Evolutionary conservation across 352 stramenopile species (phyloP), one percentile per base, ranked within the genome.

Genomic region (Thalassiosira allenii): DNA sequence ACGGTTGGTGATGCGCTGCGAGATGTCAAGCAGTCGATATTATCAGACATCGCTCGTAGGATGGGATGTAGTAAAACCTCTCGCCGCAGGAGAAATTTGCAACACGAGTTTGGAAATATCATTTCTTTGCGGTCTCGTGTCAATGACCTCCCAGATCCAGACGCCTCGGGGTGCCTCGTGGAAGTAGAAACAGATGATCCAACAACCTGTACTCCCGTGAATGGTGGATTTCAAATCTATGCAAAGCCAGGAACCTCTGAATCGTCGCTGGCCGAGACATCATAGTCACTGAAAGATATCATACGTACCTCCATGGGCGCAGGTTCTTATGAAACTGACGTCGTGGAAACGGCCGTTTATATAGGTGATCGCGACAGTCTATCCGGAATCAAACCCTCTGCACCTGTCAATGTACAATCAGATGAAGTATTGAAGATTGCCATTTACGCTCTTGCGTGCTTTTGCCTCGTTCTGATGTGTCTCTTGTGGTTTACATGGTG

Each of bases 11-110:
- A 77, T 51, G 77, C 77, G n/a, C 33, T 85, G 41, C 65, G 54
- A 75, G 70, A 81, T 70, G 29, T 73, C 20, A 85, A 85, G 32
- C n/a, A 20, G 53, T 69, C 64, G 17, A 81, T 85, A 2, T 66
- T 85, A 37, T 59, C 47, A 34, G 77, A 80, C 51, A 63, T 85
- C 32, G 63, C 77, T 23, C 34, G 37, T 40, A 77, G 27, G 34
- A 30, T 85, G 23, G 69, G 63, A 12, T 85, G 77, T 25, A 47
- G 25, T 23, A 62, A 77, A 75, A 27, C 47, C 32, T 68, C 25
- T 52, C 49, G 61, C 30, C 65, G 56, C 9, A 25, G 25, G 0
- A 29, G 40, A 64, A 30, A 30, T 25, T 64, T 75, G 1, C 51
- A 76, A 33, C 57, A 44, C 49, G 34, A 12, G 30, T 68, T 67